Conservation (phyloP, 1,284 basidiomycete species). For the Fomitiporia mediterranea region DNA sequence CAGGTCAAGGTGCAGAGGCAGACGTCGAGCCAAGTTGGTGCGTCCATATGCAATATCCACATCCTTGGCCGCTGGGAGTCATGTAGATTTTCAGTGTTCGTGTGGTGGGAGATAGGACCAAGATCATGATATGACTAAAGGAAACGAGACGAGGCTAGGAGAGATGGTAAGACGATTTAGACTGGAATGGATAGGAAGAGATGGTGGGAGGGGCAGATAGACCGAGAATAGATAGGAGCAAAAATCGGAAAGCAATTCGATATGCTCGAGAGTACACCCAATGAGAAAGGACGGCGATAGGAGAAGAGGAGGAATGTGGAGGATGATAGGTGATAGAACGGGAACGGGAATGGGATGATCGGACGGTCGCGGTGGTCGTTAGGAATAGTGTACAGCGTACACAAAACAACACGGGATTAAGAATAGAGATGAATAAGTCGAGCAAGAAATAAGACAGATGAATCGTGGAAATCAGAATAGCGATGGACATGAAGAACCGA, state of each 20-base stretch:
- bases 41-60: not conserved
- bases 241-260: not conserved
- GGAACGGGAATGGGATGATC: not conserved
- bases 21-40: not conserved
- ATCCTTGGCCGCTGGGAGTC: not conserved
- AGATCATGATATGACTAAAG: not conserved
- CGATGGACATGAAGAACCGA: no score
- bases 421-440: not conserved
- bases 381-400: not conserved
- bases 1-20: no score
- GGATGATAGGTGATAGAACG: not conserved
- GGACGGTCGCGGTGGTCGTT: not conserved
- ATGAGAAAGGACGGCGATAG: not conserved
- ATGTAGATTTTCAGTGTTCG: not conserved
- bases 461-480: no score
- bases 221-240: not conserved
- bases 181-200: not conserved
- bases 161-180: not conserved
- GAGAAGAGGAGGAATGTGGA: not conserved
- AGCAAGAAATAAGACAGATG: not conserved
- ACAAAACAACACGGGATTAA: conserved; percentile 3
- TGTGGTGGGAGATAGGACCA: not conserved
- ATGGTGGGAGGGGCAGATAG: no score
- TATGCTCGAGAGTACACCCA: not conserved
- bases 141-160: not conserved